phyloP scores from a whole-genome alignment of 805 yeast genomes.

The Candida orba region DNA sequence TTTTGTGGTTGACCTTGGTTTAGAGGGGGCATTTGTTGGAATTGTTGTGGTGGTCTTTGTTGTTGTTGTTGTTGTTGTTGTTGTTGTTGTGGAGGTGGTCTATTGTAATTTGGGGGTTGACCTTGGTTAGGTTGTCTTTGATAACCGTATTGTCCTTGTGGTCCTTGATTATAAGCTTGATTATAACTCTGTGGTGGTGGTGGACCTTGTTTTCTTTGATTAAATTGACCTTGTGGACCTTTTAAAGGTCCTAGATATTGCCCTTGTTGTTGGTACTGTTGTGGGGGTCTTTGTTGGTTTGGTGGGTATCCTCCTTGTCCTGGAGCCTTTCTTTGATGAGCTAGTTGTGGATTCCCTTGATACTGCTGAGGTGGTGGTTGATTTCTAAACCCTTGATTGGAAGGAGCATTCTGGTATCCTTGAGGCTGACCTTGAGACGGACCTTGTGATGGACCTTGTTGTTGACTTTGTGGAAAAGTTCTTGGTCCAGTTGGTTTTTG shows the following conservation, averaged over 20 bases:
- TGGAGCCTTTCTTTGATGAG: conserved; percentile 1
- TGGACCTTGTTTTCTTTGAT: no score
- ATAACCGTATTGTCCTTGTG: not conserved
- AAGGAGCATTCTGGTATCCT: not conserved
- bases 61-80: conserved; percentile 7
- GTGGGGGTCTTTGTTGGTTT: conserved; percentile 2
- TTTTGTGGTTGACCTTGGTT: conserved; percentile 4
- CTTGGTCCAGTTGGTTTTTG: conserved; percentile 17
- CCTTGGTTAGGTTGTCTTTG: conserved; percentile 1
- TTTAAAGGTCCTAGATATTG: no score
- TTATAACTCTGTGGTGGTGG: no score
- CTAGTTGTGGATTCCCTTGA: not conserved
- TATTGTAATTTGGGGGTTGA: not conserved
- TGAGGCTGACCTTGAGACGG: conserved; percentile 1
- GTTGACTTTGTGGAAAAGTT: conserved; percentile 14
- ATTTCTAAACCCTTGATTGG: not conserved
- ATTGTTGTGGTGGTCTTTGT: conserved; percentile 7
- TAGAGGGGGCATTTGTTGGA: not conserved
- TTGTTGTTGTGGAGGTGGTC: conserved; percentile 4
- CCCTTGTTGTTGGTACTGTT: not conserved
- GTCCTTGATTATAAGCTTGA: not conserved
- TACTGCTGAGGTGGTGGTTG: conserved; percentile 1
- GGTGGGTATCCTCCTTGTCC: not conserved
- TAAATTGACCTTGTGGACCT: no score
- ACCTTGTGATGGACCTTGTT: not conserved